Evolutionary conservation across 352 stramenopile species (phyloP).

Genomic region (Phytophthora ramorum): DNA sequence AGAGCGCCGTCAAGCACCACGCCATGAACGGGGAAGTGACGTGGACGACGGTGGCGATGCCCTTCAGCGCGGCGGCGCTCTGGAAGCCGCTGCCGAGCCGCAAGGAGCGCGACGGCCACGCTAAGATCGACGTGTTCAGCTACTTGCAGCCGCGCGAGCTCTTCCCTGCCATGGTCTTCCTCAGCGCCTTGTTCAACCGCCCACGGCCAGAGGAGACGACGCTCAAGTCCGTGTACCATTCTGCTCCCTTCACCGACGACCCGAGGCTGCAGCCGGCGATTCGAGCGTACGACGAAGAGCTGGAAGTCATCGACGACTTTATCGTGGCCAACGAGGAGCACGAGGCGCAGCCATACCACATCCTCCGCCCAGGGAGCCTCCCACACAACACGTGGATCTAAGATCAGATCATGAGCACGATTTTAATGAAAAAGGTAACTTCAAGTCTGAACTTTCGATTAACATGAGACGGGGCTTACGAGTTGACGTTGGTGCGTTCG

Average conservation of each 20-base stretch:
- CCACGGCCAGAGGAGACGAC: constrained; percentile 35
- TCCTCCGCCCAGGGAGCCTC: constrained; percentile 40
- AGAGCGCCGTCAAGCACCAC: constrained; percentile 55
- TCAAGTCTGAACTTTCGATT: constrained; percentile 13
- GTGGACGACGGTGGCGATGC: constrained; percentile 51
- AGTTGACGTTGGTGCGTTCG: constrained; percentile 1
- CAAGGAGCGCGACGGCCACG: constrained; percentile 33
- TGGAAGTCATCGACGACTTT: constrained; percentile 36
- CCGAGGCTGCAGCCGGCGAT: constrained; percentile 29
- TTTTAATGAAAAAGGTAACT: constrained; percentile 10
- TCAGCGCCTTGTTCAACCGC: constrained; percentile 45
- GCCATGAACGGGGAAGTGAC: constrained; percentile 58
- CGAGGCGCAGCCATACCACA: constrained; percentile 38
- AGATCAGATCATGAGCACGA: background rate
- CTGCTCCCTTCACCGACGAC: constrained; percentile 34
- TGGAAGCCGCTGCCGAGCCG: constrained; percentile 47
- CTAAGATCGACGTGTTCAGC: constrained; percentile 40
- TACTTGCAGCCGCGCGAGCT: constrained; percentile 32
- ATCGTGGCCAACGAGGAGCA: constrained; percentile 34
- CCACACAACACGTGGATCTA: constrained; percentile 51
- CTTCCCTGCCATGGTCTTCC: constrained; percentile 33
- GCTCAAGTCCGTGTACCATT: constrained; percentile 33
- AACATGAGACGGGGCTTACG: constrained; percentile 1
- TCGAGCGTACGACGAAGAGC: constrained; percentile 25
- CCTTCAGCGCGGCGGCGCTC: constrained; percentile 49